Percentiles rank a stretch among this genome's conserved stretches.
Evolutionary conservation across 305 asterid genomes (phyloP).

Genomic region (Solanum hybrid): DNA sequence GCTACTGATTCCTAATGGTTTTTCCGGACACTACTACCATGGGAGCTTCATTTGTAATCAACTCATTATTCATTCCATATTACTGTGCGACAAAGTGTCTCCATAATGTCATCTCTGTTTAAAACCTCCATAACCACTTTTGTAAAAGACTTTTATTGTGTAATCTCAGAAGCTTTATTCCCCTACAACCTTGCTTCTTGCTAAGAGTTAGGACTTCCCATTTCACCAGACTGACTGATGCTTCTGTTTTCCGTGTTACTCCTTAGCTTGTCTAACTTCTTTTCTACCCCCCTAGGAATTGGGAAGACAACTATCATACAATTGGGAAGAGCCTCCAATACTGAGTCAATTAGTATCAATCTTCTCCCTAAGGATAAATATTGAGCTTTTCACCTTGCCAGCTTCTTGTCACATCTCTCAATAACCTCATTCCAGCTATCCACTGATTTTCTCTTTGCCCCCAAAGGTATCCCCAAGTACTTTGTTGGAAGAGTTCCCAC

Average conservation of each 20-base stretch:
- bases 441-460: neutral
- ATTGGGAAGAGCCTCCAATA: neutral
- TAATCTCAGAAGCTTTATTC: neutral
- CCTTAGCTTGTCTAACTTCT: neutral
- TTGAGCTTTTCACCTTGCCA: neutral
- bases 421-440: neutral
- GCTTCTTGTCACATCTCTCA: neutral
- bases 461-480: neutral
- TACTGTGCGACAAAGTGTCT: neutral
- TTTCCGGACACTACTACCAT: neutral
- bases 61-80: neutral
- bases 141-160: neutral
- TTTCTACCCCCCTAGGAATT: neutral
- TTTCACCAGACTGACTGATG: neutral
- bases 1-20: neutral
- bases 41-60: neutral
- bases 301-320: neutral
- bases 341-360: neutral
- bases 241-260: neutral
- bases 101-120: neutral
- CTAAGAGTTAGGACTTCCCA: neutral
- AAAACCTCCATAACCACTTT: neutral
- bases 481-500: neutral
- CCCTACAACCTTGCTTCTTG: neutral
- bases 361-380: neutral